Evolutionary conservation across 306 rosid genomes (phyloP), one percentile per base, ranked within the genome.

Genomic region (Trifolium dubium): DNA sequence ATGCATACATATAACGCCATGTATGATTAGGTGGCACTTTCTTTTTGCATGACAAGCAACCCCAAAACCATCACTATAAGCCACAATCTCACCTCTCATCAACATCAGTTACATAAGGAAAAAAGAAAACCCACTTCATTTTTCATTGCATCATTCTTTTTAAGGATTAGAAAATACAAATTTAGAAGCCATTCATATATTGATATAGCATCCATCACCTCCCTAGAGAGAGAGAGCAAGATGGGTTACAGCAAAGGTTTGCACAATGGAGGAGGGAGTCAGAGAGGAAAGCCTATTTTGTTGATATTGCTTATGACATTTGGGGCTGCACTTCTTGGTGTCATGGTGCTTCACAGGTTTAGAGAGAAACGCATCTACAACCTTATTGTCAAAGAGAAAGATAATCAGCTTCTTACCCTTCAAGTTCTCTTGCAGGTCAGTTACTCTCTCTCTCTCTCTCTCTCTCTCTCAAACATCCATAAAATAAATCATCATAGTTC

Each of bases 251-350:
- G 60, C 67, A 86, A 84, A 75, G 92, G 89, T 50, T 67, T 72
- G 59, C 80, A 82, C 75, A 69, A 56, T 37, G 82, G 83, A 62
- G 82, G 83, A 62, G 85, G 85, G 69, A 73, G 51, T 64, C 78
- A 75, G 8, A 86, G 86, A 74, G 89, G 87, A 63, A 88, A 76
- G 71, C 51, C 92, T 15, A 87, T 76, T 64, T 83, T 71, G 37
- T 34, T 88, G 65, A 80, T 89, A 88, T 8, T 92, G 44, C 37
- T 94, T 0, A 9, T 92, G 12, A 91, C 88, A 56, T 94, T 92
- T 83, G 99, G 90, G 7, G 90, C 87, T 14, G 97, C 99, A 13
- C 68, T 94, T 75, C 79, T 92, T 64, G 99, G 95, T 3, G 92
- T 91, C 5, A 78, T 91, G 96, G 72, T 89, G 53, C 90, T 94